Percentiles rank a stretch among this genome's conserved stretches.
Conservation (phyloP, 2,329 filamentous ascomycete species). For the Fusarium equiseti region DNA sequence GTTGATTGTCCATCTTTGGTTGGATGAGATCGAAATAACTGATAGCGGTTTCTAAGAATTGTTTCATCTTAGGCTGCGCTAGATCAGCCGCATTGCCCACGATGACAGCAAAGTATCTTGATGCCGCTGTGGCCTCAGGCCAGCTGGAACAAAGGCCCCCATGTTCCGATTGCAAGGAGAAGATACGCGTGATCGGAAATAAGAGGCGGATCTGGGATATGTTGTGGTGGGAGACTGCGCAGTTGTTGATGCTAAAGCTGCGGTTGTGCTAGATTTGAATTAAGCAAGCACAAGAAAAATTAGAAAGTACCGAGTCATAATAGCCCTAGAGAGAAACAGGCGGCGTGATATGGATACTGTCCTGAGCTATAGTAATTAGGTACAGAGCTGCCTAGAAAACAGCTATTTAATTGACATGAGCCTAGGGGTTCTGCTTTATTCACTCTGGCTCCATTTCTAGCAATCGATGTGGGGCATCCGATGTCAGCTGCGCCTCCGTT, state of each 20-base stretch:
- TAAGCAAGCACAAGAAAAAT: background rate
- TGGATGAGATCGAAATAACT: too few relatives aligned
- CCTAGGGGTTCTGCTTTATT: background rate
- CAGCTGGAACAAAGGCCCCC: rapidly evolving
- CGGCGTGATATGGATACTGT: background rate
- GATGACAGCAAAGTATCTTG: too few relatives aligned
- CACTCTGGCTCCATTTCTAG: background rate
- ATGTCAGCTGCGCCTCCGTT: background rate
- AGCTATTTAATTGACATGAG: background rate
- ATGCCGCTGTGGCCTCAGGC: background rate
- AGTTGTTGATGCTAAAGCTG: constrained; percentile 40
- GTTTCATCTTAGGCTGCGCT: too few relatives aligned
- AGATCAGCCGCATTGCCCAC: too few relatives aligned
- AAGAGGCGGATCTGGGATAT: background rate
- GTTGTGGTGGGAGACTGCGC: constrained; percentile 9
- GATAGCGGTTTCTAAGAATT: rapidly evolving
- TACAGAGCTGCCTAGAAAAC: background rate
- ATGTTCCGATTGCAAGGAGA: rapidly evolving
- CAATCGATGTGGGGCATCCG: background rate
- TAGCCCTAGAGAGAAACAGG: background rate
- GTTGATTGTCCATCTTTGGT: background rate
- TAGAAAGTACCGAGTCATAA: background rate
- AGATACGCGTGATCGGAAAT: rapidly evolving
- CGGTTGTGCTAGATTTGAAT: constrained; percentile 24
- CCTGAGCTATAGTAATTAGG: background rate